Conservation (phyloP, 805 yeast genomes). For the Schwanniomyces polymorphus region DNA sequence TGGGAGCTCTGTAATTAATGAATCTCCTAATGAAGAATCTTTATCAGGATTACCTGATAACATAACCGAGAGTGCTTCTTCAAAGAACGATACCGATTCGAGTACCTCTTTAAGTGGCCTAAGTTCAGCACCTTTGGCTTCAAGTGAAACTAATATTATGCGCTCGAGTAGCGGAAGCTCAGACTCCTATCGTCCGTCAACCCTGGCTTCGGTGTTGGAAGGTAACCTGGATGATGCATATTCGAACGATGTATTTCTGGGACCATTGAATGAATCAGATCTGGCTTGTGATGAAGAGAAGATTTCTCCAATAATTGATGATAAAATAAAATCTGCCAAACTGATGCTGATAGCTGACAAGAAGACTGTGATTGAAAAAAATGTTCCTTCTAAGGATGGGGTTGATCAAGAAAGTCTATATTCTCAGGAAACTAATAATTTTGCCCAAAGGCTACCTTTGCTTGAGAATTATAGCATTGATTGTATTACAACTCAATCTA, state of each 20-base stretch:
- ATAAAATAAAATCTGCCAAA: not conserved
- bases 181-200: not conserved
- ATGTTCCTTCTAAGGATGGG: not conserved
- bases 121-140: constrained; percentile 3
- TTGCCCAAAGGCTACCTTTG: constrained; percentile 26
- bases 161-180: not conserved
- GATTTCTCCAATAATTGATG: not conserved
- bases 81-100: not conserved
- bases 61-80: not conserved
- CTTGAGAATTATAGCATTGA: constrained; percentile 21
- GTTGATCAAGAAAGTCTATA: constrained; percentile 11
- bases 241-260: not conserved
- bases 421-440: constrained; percentile 11
- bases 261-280: not conserved
- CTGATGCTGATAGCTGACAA: not conserved
- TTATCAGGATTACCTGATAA: not conserved
- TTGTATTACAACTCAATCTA: constrained; percentile 8
- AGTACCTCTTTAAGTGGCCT: not conserved
- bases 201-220: not conserved
- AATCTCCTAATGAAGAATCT: constrained; percentile 1
- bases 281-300: not conserved
- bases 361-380: not conserved
- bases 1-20: not conserved
- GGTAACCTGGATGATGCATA: not conserved
- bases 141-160: not conserved